phyloP scores from a whole-genome alignment of 331 rosid genomes.

The Malus hybrid region DNA sequence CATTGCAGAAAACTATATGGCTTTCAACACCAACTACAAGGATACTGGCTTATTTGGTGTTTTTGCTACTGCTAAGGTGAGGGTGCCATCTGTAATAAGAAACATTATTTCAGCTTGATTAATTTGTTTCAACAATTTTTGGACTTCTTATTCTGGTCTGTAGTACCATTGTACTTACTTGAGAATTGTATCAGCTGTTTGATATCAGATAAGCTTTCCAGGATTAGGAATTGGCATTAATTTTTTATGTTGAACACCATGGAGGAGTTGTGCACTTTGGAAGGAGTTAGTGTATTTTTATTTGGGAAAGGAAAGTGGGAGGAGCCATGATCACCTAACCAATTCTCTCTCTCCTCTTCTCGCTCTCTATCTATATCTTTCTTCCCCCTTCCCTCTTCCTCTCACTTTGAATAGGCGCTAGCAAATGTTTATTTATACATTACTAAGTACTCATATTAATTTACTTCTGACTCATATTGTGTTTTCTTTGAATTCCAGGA shows the following conservation, averaged over 20 bases:
- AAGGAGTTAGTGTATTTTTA: not conserved
- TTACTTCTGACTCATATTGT: not conserved
- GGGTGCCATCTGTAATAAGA: not conserved
- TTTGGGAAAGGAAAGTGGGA: not conserved
- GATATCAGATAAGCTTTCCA: not conserved
- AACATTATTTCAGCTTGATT: not conserved
- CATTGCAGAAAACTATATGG: slow-evolving; percentile 90
- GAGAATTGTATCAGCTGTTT: not conserved
- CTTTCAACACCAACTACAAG: slow-evolving; percentile 94
- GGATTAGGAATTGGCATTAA: not conserved
- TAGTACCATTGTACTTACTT: not conserved
- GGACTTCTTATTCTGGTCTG: not conserved
- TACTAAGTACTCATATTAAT: not conserved
- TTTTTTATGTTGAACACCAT: not conserved
- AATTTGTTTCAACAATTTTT: not conserved
- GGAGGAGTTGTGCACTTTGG: not conserved
- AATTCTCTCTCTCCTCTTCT: not conserved
- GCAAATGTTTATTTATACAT: too few relatives aligned
- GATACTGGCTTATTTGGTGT: slow-evolving; percentile 94
- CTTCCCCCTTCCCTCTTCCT: not conserved
- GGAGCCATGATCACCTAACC: not conserved
- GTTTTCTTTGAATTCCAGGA: slow-evolving; percentile 36
- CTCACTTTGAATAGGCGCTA: not conserved
- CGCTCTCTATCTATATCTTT: not conserved
- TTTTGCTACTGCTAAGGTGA: slow-evolving; percentile 92